Evolutionary conservation across 805 yeast genomes (phyloP).

Genomic region (Ogataea minuta): DNA sequence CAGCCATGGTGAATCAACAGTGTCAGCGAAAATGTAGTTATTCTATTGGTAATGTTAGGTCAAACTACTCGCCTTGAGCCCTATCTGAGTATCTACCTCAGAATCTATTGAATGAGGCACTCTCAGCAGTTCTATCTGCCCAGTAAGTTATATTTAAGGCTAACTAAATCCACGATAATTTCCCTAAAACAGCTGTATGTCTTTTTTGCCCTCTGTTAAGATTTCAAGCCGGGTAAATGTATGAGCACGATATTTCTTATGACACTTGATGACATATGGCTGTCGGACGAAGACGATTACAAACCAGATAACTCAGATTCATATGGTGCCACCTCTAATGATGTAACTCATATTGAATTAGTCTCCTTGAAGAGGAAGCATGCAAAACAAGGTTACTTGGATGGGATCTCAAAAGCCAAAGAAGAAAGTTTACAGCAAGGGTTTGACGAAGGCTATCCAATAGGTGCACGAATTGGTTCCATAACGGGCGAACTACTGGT

Average conservation of each 20-base stretch:
- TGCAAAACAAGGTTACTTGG: slow-evolving; percentile 77
- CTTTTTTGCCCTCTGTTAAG: slow-evolving; percentile 8
- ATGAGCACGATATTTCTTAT: slow-evolving; percentile 1
- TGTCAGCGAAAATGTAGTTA: neutral
- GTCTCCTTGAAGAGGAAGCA: slow-evolving; percentile 57
- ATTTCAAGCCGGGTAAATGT: slow-evolving; percentile 9
- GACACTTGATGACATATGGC: slow-evolving; percentile 34
- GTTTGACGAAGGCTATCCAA: slow-evolving; percentile 75
- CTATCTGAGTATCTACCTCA: too few species aligned
- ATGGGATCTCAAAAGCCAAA: slow-evolving; percentile 69
- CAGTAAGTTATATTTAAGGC: too few species aligned
- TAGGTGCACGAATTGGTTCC: slow-evolving; percentile 70
- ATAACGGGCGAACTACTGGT: slow-evolving; percentile 67
- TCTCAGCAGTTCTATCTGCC: too few species aligned
- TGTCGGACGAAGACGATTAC: slow-evolving; percentile 29
- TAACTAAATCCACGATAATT: too few species aligned
- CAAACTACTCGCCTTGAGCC: too few species aligned
- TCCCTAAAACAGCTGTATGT: neutral
- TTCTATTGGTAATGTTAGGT: too few species aligned
- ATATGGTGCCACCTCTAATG: slow-evolving; percentile 35
- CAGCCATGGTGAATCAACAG: slow-evolving; percentile 22
- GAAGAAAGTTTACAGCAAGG: slow-evolving; percentile 73
- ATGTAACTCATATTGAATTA: slow-evolving; percentile 27
- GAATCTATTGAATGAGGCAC: too few species aligned
- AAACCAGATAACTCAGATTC: slow-evolving; percentile 32